Base-by-base conservation (phyloP, 2,329 filamentous ascomycete species). In the Diaporthe caulivora region DNA sequence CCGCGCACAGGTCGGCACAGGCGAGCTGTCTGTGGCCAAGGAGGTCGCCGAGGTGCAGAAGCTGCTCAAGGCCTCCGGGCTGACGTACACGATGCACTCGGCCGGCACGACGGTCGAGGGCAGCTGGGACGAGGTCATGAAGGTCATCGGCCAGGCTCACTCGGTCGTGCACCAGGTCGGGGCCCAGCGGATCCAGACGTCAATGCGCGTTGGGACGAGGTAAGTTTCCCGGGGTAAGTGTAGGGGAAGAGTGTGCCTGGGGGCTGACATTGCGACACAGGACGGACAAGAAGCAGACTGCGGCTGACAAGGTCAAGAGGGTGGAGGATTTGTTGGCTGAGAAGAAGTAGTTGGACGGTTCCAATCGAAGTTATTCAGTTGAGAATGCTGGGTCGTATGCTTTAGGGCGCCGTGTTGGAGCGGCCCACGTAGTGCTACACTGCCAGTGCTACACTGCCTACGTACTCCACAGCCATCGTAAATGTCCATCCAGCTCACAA, bases 21-120 rank as follows among this genome's bases (percentile, higher is more conserved):
- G 91, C 64, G 92, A 84, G 53, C 88, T 91, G 68, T 95, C 94
- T 2, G 93, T 96, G 21, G 93, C 94, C 6, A 90, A 92, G 77
- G 94, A 98, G 81, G 92, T 99, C 40, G 96, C 96, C 44, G 92
- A 93, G 76, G 95, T 98, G 49, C 96, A 98, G 85, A 91, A 92
- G 72, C 87, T 98, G 47, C 88, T 99, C 78, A 91, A 93, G 83
- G 91, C 90, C 70, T 97, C 93, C 78, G 95, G 95, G 2, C 83
- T 98, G 76, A 92, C 91, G 76, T 96, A 95, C 81, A 92, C 89
- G 60, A 97, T 98, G 94, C 96, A 98, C 84, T 95, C 94, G 34
- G 95, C 95, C 2, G 97, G 96, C 17, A 98, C 96, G 0, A 98
- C 96, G 0, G 90, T 98, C 71, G 96, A 98, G 86, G 97, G 96